A percentile compares a stretch with the other conserved stretches of the same genome.
Evolutionary conservation across 306 rosid species (phyloP).

Genomic region (Albizia julibrissin): DNA sequence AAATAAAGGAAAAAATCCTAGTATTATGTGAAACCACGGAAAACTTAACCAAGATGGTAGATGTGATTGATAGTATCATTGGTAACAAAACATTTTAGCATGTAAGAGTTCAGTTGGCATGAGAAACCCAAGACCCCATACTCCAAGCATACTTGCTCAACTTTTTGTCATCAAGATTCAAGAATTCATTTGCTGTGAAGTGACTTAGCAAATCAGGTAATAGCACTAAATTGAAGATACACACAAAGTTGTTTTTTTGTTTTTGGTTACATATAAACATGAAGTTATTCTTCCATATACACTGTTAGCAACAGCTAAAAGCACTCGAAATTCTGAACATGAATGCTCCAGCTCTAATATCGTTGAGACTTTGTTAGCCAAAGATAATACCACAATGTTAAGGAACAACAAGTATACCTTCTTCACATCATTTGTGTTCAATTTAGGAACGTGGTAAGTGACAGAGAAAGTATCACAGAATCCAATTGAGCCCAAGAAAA

Average conservation of each 20-base stretch:
- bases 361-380: neutral
- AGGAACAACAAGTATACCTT: slow-evolving; percentile 57
- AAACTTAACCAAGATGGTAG: slow-evolving; percentile 12
- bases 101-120: neutral
- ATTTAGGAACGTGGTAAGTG: slow-evolving; percentile 76
- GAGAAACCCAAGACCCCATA: neutral
- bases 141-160: slow-evolving; percentile 11
- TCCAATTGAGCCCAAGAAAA: slow-evolving; percentile 83
- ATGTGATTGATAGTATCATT: neutral
- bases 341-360: slow-evolving; percentile 1
- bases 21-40: neutral
- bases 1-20: neutral
- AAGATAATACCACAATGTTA: slow-evolving; percentile 17
- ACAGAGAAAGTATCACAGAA: slow-evolving; percentile 75
- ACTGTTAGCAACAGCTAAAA: slow-evolving; percentile 9
- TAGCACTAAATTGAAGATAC: slow-evolving; percentile 8
- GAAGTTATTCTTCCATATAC: slow-evolving; percentile 12
- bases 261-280: neutral
- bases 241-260: neutral
- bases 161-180: neutral
- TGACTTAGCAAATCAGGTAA: neutral
- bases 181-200: neutral
- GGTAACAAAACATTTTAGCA: neutral
- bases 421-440: slow-evolving; percentile 71
- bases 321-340: slow-evolving; percentile 17